phyloP scores from a whole-genome alignment of 306 rosid genomes.

The Heteromeles arbutifolia region DNA sequence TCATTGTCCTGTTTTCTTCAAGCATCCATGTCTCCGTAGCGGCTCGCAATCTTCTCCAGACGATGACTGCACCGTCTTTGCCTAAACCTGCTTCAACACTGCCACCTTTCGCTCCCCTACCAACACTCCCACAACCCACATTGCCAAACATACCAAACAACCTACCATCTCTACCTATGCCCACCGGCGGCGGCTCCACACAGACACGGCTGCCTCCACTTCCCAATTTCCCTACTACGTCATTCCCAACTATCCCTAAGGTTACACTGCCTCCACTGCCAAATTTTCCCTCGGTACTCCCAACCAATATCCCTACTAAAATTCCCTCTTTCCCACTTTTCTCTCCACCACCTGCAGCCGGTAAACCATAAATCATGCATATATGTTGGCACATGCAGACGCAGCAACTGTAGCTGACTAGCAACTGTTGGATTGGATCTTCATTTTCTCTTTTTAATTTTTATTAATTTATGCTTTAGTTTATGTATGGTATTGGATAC shows the following conservation, averaged over 20 bases:
- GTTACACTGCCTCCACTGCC: neutral
- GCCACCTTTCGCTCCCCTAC: neutral
- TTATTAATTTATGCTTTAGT: no score
- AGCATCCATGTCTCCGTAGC: neutral
- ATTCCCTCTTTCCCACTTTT: slow-evolving; percentile 30
- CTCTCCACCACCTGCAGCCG: slow-evolving; percentile 35
- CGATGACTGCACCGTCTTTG: neutral
- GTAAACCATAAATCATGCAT: slow-evolving; percentile 17
- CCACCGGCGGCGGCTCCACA: neutral
- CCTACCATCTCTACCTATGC: neutral
- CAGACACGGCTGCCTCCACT: neutral
- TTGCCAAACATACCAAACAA: neutral
- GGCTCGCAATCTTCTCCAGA: neutral
- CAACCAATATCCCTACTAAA: neutral
- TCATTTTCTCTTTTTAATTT: no score
- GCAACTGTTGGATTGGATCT: no score
- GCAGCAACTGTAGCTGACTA: no score
- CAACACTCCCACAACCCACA: neutral
- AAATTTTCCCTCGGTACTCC: neutral
- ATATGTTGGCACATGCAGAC: neutral
- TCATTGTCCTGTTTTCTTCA: neutral
- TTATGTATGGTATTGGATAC: no score
- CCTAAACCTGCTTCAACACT: neutral
- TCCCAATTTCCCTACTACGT: neutral
- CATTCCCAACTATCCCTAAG: neutral